Evolutionary conservation across 2,329 filamentous ascomycete species (phyloP).

Genomic region (Neocucurbitaria cava): DNA sequence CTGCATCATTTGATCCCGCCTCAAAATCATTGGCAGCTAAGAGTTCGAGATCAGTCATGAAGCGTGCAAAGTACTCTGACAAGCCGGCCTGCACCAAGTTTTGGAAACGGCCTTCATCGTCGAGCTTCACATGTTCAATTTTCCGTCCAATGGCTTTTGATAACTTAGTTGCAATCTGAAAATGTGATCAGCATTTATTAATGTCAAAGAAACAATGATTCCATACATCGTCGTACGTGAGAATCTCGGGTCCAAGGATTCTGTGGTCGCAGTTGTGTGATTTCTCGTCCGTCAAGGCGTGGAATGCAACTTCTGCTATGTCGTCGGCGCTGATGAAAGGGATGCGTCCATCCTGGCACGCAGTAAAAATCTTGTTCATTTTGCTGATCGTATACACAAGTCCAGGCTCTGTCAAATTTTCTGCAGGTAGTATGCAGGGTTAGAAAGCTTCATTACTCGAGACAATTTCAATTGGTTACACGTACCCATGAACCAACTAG

Average conservation of each 20-base stretch:
- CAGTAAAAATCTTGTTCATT: constrained; percentile 54
- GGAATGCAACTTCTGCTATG: constrained; percentile 55
- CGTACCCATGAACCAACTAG: background rate
- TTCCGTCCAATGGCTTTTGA: background rate
- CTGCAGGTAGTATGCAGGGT: background rate
- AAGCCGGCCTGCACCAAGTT: background rate
- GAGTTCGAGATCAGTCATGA: background rate
- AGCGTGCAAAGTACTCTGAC: background rate
- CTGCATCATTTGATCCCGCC: background rate
- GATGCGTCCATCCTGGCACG: constrained; percentile 54
- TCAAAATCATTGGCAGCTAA: background rate
- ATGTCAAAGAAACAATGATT: background rate
- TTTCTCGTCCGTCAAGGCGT: background rate
- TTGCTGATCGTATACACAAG: constrained; percentile 39
- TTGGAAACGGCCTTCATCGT: background rate
- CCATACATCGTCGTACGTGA: background rate
- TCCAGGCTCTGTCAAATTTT: background rate
- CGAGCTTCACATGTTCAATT: background rate
- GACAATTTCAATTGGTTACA: background rate
- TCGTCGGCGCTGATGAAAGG: constrained; percentile 57
- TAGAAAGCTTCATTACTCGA: background rate
- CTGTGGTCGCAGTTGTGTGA: background rate
- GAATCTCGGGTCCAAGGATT: background rate
- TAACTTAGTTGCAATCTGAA: background rate
- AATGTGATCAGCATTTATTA: background rate